Evolutionary conservation across 2,329 filamentous ascomycete genomes (phyloP), one percentile per base, ranked within the genome.

Genomic region (Hypoxylon sp.): DNA sequence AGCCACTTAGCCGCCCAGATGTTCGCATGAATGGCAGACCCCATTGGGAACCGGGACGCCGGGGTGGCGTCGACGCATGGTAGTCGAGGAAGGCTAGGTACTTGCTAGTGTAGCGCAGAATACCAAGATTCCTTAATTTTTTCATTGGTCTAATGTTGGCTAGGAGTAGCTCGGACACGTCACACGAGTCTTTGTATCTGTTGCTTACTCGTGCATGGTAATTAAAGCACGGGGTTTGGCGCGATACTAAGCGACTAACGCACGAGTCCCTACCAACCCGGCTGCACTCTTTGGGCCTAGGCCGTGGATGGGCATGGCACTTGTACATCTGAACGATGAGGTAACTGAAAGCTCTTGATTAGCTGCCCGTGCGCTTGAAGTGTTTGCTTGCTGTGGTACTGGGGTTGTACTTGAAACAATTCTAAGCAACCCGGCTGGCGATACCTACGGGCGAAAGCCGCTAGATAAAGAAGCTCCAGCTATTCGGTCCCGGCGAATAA

Each of bases 401-500:
- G 22, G 33, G 17, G 10, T 46, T 61, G 59, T 59, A 64, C 33
- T 48, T 62, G 60, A 59, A 64, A 69, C 63, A 53, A 17, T 11
- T 44, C 25, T 59, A 37, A 30, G 3, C 13, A 53, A 49, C 49
- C 20, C 14, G 27, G 22, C 25, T 33, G 49, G 42, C 11, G 53
- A 53, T 59, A 40, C 20, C 10, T 54, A 54, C 25, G 50, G 56
- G 27, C 27, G 54, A 56, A 60, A 10, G 27, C 14, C 31, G 53
- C 55, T 56, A 53, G 51, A 31, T 40, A 27, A 54, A 54, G 55
- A 58, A 50, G 22, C 25, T 27, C 25, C 25, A 27, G 25, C 27
- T 11, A 55, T 37, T 71, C 69, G 69, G 69, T 69, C 61, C 69
- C 69, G 69, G 66, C 59, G 33, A 35, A 31, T 49, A 42, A 44